Conservation (phyloP, 148 eudicot species). For the Agrostemma githago region DNA sequence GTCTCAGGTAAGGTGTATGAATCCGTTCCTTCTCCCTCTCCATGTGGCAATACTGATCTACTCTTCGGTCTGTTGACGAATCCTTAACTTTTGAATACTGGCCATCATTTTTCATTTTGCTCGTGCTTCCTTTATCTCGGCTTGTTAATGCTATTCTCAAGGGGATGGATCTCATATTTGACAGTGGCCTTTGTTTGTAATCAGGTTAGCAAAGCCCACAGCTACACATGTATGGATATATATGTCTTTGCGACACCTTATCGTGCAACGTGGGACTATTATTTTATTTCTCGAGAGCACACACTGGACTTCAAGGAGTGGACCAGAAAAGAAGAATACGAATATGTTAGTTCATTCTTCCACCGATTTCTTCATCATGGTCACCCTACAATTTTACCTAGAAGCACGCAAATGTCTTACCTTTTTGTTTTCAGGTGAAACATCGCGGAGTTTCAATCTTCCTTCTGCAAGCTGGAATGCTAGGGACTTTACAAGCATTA, state of each 20-base stretch:
- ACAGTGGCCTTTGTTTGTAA: slow-evolving; percentile 15
- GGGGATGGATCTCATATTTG: background rate
- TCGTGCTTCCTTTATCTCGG: background rate
- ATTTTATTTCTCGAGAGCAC: slow-evolving; percentile 72
- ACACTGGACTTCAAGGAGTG: slow-evolving; percentile 76
- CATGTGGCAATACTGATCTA: background rate
- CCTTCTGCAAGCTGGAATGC: slow-evolving; percentile 95
- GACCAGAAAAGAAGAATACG: slow-evolving; percentile 81
- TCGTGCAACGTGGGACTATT: slow-evolving; percentile 97
- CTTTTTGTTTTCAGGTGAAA: slow-evolving; percentile 55
- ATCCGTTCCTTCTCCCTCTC: background rate
- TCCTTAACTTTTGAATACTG: background rate
- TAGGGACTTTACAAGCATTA: slow-evolving; percentile 81
- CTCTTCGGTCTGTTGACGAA: background rate
- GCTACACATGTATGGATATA: slow-evolving; percentile 98
- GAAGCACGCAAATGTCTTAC: background rate
- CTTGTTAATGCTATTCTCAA: background rate
- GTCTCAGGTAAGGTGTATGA: too few relatives aligned
- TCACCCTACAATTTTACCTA: background rate
- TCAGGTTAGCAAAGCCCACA: slow-evolving; percentile 80
- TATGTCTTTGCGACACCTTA: slow-evolving; percentile 95
- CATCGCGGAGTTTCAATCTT: slow-evolving; percentile 78
- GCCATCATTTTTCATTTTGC: background rate
- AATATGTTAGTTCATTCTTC: slow-evolving; percentile 63
- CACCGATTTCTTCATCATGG: slow-evolving; percentile 1